Evolutionary conservation across 148 eudicot genomes (phyloP), one percentile per base, ranked within the genome.

Genomic region (Euryodendron excelsum): DNA sequence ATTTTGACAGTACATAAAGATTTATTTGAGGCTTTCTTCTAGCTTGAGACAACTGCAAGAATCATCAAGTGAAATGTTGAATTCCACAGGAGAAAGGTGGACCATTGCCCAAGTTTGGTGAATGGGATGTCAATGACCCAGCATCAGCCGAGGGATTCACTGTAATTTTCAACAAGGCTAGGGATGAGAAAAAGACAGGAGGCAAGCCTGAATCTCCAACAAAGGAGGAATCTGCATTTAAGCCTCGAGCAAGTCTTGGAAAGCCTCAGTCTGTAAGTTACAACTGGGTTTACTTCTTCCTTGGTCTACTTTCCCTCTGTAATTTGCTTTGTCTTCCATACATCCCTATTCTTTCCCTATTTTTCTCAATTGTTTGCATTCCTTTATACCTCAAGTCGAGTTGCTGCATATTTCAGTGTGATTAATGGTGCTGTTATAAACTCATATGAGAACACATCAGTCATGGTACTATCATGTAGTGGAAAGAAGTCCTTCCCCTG

Each of bases 51-150:
- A 25, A 21, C 56, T 48, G 45, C 79, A 76, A 31, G 71, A 76
- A 48, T 75, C 18, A 50, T 47, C 31, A 21, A 62, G 25, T 61
- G 23, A 64, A 63, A 76, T 47, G 13, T 64, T 27, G 21, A 65
- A 37, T 30, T 65, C 34, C 25, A 69, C 79, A 83, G 85, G 85
- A 83, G 8, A 82, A 79, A 31, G 82, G 80, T 69, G 64, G 21
- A 23, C 85, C 85, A 15, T 75, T 83, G 80, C 85, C 85, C 18
- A 83, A 79, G 68, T 83, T 83, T 56, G 85, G 85, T 36, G 85
- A 83, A 34, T 83, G 85, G 85, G 85, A 83, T 70, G 85, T 83
- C 31, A 83, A 83, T 83, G 82, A 83, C 52, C 82, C 85, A 17
- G 85, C 85, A 47, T 83, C 85, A 28, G 82, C 85, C 52, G 85